Evolutionary conservation across 106 monocot species (phyloP).

Genomic region (Phalaenopsis equestris): DNA sequence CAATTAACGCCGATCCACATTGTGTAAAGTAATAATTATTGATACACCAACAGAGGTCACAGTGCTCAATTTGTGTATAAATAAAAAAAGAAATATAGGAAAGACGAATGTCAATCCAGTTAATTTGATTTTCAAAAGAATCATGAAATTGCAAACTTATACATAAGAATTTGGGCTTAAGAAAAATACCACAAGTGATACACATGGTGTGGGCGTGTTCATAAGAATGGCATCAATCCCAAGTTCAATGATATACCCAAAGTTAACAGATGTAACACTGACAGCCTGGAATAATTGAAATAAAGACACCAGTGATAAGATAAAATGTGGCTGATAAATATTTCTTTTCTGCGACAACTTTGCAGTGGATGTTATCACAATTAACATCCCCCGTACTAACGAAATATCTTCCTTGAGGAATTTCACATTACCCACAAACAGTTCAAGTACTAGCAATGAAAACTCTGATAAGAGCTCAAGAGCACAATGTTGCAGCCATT

Average conservation of each 20-base stretch:
- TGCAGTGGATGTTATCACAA: conserved; percentile 46
- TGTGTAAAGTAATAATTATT: background rate
- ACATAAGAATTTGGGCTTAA: background rate
- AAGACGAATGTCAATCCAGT: background rate
- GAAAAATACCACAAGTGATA: conserved; percentile 41
- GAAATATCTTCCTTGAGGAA: conserved; percentile 38
- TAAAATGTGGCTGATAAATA: conserved; percentile 61
- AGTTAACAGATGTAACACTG: conserved; percentile 15
- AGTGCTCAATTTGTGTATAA: background rate
- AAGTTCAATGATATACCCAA: conserved; percentile 19
- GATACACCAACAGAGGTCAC: background rate
- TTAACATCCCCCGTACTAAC: conserved; percentile 46
- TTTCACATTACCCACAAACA: conserved; percentile 20
- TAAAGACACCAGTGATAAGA: conserved; percentile 50
- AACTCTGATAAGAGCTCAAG: conserved; percentile 71
- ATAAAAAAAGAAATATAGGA: background rate
- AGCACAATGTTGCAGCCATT: conserved; percentile 65
- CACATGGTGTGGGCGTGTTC: conserved; percentile 43
- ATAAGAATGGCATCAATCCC: conserved; percentile 50
- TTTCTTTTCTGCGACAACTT: conserved; percentile 64
- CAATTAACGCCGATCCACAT: background rate
- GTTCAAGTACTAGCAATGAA: conserved; percentile 39
- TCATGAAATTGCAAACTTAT: background rate
- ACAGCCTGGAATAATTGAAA: conserved; percentile 39
- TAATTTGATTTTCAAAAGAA: background rate